Conservation (phyloP, 495 filamentous ascomycete species). For the Pyrenopolyporus hunteri region DNA sequence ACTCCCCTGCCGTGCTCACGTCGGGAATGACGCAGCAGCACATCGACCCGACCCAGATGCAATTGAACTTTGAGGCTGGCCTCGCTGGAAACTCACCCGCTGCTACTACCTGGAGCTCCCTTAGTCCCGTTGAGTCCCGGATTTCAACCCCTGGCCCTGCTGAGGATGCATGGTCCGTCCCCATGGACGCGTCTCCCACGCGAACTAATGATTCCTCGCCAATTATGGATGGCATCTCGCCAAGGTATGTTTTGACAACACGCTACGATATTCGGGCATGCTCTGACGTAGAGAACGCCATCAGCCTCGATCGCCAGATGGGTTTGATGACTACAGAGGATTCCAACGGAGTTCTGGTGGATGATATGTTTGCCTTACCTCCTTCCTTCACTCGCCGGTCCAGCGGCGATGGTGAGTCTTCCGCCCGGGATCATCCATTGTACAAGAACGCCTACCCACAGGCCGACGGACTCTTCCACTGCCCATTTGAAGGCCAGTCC, state of each 20-base stretch:
- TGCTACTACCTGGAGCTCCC: constrained; percentile 54
- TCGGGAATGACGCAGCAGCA: constrained; percentile 49
- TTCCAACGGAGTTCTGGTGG: constrained; percentile 49
- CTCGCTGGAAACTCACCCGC: constrained; percentile 51
- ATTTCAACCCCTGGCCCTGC: constrained; percentile 54
- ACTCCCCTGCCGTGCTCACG: constrained; percentile 45
- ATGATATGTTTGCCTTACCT: constrained; percentile 53
- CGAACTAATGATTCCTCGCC: constrained; percentile 57
- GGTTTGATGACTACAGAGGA: constrained; percentile 51
- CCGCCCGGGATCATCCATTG: constrained; percentile 74
- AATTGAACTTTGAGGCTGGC: constrained; percentile 50
- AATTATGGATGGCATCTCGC: constrained; percentile 52
- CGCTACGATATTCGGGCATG: constrained; percentile 27
- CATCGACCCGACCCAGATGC: constrained; percentile 51
- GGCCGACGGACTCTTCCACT: constrained; percentile 84
- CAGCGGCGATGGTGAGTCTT: constrained; percentile 61
- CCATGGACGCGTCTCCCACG: constrained; percentile 49
- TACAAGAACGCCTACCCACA: constrained; percentile 72
- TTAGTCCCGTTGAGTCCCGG: constrained; percentile 55
- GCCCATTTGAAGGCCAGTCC: constrained; percentile 78
- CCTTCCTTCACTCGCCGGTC: constrained; percentile 53
- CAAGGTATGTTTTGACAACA: constrained; percentile 53
- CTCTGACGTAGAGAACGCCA: constrained; percentile 39
- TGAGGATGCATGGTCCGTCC: constrained; percentile 55
- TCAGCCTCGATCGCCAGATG: constrained; percentile 46